Base-by-base conservation (phyloP, 169 alveolate species). In the Plasmodium gallinaceum region DNA sequence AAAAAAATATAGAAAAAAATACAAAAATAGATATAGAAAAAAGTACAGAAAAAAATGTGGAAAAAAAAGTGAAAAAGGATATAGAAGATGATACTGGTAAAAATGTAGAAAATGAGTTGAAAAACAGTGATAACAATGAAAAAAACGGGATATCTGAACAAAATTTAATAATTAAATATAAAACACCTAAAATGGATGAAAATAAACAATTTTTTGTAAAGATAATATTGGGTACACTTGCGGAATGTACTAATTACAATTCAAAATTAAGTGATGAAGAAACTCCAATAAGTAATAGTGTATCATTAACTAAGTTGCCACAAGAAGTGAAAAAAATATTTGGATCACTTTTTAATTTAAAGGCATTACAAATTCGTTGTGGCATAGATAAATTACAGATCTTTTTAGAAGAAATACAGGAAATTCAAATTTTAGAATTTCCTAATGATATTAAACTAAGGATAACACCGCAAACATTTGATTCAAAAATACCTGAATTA, bases 271-370 rank as follows among this genome's bases (percentile, higher is more conserved):
- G 58, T 52, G 75, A 76, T 26, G 73, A 76, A 54, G 88, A 76
- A 45, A 76, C 88, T 22, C 65, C 74, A 22, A 39, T 52, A 52
- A 76, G 46, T 76, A 52, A 39, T 46, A 64, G 75, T 64, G n/a
- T 76, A 46, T 76, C 88, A 18, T 76, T 76, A 12, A 76, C 66
- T 64, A 76, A 64, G 54, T 22, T 76, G 22, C 88, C 42, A 39
- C 88, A 76, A 66, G 88, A 76, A 69, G 75, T 76, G 20, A 76
- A 57, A 69, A 76, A 76, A 52, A 37, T 76, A 64, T 76, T 62
- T 52, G 88, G 88, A 66, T 37, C 74, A 2, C 22, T 61, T 22
- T 76, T 76, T 54, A 76, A 76, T 76, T 62, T 76, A 65, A 76
- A 76, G 45, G 60, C 73, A 0, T 48, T 76, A 52, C 88, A 76